Conservation (phyloP, 1,139 yeast genomes). For the Eremothecium gossypii region DNA sequence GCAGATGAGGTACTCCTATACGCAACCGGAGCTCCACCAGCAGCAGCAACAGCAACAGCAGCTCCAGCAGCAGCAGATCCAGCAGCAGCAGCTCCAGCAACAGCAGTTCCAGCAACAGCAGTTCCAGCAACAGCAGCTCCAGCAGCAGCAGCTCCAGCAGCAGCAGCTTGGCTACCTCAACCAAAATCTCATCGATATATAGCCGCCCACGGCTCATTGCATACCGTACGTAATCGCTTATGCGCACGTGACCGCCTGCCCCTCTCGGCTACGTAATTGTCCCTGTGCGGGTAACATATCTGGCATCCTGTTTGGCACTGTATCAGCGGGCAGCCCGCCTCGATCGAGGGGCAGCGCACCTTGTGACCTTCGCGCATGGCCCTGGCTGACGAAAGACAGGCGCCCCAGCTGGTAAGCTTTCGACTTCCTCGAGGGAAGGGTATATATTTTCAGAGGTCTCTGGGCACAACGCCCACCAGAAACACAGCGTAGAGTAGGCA, state of each 20-base stretch:
- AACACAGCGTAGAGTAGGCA: not conserved
- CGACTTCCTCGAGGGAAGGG: too few species aligned
- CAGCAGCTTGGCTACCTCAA: slow-evolving; percentile 14
- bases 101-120: slow-evolving; percentile 24
- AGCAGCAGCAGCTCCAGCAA: slow-evolving; percentile 20
- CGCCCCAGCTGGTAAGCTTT: too few species aligned
- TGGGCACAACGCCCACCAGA: too few species aligned
- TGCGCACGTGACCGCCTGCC: too few species aligned
- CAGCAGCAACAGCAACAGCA: not conserved
- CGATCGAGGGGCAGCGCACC: too few species aligned
- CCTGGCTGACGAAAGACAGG: too few species aligned
- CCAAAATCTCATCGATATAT: slow-evolving; percentile 24
- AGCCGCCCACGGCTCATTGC: not conserved
- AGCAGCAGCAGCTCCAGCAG: slow-evolving; percentile 17
- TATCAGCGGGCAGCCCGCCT: too few species aligned
- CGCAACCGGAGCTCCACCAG: not conserved
- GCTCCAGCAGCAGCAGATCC: slow-evolving; percentile 8
- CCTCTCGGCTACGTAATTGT: not conserved
- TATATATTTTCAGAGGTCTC: too few species aligned
- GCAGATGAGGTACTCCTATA: not conserved
- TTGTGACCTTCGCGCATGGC: too few species aligned
- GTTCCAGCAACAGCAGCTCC: slow-evolving; percentile 13
- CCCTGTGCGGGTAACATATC: not conserved
- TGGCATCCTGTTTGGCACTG: not conserved
- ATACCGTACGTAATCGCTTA: too few species aligned